Base-by-base conservation (phyloP, 73 alveolate genomes). In the Paramecium tetraurelia region DNA sequence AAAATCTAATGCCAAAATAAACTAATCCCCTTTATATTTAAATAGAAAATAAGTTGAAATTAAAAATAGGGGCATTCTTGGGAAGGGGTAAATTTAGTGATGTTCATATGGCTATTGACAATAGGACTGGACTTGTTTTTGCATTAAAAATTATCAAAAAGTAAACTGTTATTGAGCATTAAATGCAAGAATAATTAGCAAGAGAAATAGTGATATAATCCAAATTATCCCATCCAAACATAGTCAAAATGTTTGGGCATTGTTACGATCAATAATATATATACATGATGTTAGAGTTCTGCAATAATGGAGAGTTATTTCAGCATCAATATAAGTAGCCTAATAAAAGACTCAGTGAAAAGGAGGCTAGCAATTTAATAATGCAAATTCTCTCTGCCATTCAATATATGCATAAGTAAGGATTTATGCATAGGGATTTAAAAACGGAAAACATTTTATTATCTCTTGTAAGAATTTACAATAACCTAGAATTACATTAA, bases 391-490 rank as follows among this genome's bases (percentile, higher is more conserved):
- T 94, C 14, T 86, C 80, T 77, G 99, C 96, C 2, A 58, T 97
- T 63, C 38, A 86, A 57, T 92, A 50, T 35, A 96, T 96, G 98
- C 99, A 97, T 85, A 29, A 92, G 4, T 93, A 88, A 33, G 95
- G 98, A 18, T 94, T 96, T 22, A 96, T 98, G 77, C 99, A 97
- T 89, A 41, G 95, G 46, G 95, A 90, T 24, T 24, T 90, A 29
- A 90, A 90, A 72, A 92, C 95, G 21, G 95, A 90, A 90, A 90
- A 90, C 18, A 71, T 71, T 31, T 35, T 71, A 71, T 35, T 71
- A 27, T 71, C 86, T 7, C 46, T 71, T 24, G 77, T 59, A 24
- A 1, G 16, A 59, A 59, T 59, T 8, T 1, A 18, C 20, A 16
- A 20, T 59, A 18, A 59, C 20, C 20, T 59, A 59, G 86, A 71